Evolutionary conservation across 345 rosid species (phyloP), one percentile per base, ranked within the genome.

Genomic region (Eucalyptus fibrosa): DNA sequence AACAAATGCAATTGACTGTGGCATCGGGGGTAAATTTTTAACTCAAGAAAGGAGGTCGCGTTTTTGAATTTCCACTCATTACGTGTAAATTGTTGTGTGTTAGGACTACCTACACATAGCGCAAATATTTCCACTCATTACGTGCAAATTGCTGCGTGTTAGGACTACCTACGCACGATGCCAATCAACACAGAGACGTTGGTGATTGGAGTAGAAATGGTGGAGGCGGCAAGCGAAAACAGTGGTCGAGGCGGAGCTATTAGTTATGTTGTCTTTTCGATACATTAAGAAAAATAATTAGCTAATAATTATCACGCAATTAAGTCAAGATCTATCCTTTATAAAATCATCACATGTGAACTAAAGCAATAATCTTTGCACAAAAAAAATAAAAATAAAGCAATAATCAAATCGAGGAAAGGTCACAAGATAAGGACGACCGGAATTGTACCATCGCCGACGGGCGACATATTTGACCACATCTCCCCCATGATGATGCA

Each of bases 101-200:
- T 0, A 19, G 0, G 11, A 19, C 3, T 67, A 17, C 7, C 6
- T 67, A 32, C 6, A 4, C 7, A 16, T 1, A 12, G 14, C 2
- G 56, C 56, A 53, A 53, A 53, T 53, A 51, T 51, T 18, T 51
- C 23, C 23, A 51, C 23, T 51, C 9, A 51, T 6, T 56, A 23
- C 28, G 12, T 55, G 60, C 28, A 55, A 55, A 55, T 55, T 55
- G 60, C 6, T 12, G 0, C 3, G 3, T 21, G 28, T 55, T 0
- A 56, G 6, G 12, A 24, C 23, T 69, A 34, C 12, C 4, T 67
- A 17, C 3, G 3, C 42, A 17, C 0, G 23, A 4, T 1, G 3
- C 4, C 21, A 37, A 72, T 37, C 45, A 72, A 72, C 15, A 72
- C 0, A 19, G 12, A 5, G 15, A 21, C 3, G 14, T 18, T 37